Evolutionary conservation across 2,329 filamentous ascomycete genomes (phyloP), one percentile per base, ranked within the genome.

Genomic region (Tolypocladium nubicola): DNA sequence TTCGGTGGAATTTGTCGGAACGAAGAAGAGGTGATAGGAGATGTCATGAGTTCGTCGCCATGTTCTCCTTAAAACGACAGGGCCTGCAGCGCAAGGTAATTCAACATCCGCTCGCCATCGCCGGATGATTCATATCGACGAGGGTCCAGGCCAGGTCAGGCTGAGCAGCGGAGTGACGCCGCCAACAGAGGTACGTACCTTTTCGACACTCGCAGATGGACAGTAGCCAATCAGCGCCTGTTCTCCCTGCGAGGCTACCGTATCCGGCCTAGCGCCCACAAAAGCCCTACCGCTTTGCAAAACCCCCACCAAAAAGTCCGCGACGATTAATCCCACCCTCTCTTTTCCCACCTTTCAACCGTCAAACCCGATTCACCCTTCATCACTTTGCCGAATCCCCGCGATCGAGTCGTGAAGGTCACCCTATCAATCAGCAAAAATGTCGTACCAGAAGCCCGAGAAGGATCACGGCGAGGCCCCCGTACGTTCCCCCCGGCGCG

Each of bases 401-500:
- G 69, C 79, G 84, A 87, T 88, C 86, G 87, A 89, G 88, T 91
- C 88, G 82, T 90, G 87, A 89, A 83, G 86, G 84, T 58, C 58
- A 59, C 57, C 57, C 61, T 9, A 47, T 14, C 56, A 58, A 58
- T 57, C 65, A 69, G 70, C 69, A 78, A 88, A 79, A 66, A 95
- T 95, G 90, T 94, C 90, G 79, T 94, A 89, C 87, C 84, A 96
- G 79, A 96, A 97, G 86, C 80, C 83, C 74, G 92, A 96, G 78
- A 96, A 97, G 86, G 87, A 92, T 72, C 88, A 90, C 78, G 88
- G 84, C 80, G 92, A 96, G 76, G 87, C 86, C 76, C 90, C 90
- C 74, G 85, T 88, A 82, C 67, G 84, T 84, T n/a, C 2, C 1
- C 30, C 9, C 8, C 40, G 23, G 23, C 23, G 23, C 45, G 10